Conservation (phyloP, 2,329 filamentous ascomycete species). For the Chaetothyriales sp. region DNA sequence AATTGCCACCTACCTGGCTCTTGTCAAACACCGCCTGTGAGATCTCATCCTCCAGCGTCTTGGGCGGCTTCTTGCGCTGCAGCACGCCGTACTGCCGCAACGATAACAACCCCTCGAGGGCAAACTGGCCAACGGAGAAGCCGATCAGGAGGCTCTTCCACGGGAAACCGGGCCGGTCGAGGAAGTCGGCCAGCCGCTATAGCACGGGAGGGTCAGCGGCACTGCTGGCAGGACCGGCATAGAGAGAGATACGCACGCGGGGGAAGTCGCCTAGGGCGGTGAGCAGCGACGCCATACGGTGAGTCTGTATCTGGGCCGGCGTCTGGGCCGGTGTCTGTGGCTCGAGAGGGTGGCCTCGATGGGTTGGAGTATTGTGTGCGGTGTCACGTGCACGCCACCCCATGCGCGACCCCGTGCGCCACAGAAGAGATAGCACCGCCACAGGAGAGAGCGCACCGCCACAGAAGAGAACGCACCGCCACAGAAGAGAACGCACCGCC, state of each 20-base stretch:
- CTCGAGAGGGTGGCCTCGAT: neutral
- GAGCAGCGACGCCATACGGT: conserved; percentile 17
- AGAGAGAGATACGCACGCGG: conserved; percentile 10
- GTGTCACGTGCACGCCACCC: too few species aligned
- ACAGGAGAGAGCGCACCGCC: too few species aligned
- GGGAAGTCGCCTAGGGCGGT: conserved; percentile 17
- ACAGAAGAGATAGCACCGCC: too few species aligned
- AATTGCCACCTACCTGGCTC: conserved; percentile 48
- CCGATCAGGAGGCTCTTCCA: conserved; percentile 95
- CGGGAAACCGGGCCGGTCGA: conserved; percentile 85
- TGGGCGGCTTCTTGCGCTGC: conserved; percentile 64
- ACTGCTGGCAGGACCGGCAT: neutral
- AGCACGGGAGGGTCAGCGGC: neutral
- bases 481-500: too few species aligned
- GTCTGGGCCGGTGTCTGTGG: neutral
- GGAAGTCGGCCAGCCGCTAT: conserved; percentile 61
- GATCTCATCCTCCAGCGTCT: conserved; percentile 78
- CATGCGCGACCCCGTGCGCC: too few species aligned
- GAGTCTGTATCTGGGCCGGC: neutral
- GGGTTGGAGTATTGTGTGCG: too few species aligned
- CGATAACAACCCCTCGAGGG: conserved; percentile 80
- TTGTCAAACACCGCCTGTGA: conserved; percentile 86
- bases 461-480: too few species aligned
- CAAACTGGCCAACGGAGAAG: conserved; percentile 83
- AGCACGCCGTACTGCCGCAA: conserved; percentile 81